phyloP scores from a whole-genome alignment of 2,329 filamentous ascomycete species.

The Sporothrix humicola region DNA sequence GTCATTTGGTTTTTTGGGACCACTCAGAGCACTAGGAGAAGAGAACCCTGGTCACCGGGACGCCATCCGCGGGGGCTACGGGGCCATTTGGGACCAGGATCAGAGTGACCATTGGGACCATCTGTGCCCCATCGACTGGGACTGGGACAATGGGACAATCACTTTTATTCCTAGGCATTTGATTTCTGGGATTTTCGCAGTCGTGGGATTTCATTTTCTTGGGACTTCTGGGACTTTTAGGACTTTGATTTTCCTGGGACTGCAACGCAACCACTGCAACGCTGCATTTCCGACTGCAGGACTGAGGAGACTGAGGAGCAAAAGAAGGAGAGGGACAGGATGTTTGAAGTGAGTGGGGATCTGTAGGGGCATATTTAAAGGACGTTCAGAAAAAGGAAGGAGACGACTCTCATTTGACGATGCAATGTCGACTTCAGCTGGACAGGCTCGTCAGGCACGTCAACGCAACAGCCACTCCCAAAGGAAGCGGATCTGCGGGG shows the following conservation, averaged over 20 bases:
- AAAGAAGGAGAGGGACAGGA: neutral
- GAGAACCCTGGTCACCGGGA: constrained; percentile 13
- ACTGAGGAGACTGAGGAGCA: neutral
- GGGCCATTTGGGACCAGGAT: constrained; percentile 19
- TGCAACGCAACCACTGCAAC: constrained; percentile 15
- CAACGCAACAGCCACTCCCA: neutral
- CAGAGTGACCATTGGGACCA: neutral
- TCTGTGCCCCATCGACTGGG: neutral
- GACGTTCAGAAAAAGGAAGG: neutral
- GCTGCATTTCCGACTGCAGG: too few relatives aligned
- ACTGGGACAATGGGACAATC: neutral
- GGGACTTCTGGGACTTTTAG: neutral
- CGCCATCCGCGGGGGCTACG: constrained; percentile 8
- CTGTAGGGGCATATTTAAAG: neutral
- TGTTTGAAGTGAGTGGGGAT: constrained; percentile 23
- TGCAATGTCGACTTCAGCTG: constrained; percentile 12
- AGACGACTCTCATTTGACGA: neutral
- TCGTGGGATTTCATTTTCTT: neutral
- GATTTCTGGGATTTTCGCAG: neutral
- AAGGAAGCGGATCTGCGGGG: neutral
- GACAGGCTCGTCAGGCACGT: neutral
- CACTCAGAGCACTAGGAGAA: neutral
- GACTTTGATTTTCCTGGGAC: constrained; percentile 3
- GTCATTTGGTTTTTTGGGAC: neutral
- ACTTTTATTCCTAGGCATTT: neutral